phyloP scores from a whole-genome alignment of 768 basidiomycete genomes.

The Sarcodon sp. region DNA sequence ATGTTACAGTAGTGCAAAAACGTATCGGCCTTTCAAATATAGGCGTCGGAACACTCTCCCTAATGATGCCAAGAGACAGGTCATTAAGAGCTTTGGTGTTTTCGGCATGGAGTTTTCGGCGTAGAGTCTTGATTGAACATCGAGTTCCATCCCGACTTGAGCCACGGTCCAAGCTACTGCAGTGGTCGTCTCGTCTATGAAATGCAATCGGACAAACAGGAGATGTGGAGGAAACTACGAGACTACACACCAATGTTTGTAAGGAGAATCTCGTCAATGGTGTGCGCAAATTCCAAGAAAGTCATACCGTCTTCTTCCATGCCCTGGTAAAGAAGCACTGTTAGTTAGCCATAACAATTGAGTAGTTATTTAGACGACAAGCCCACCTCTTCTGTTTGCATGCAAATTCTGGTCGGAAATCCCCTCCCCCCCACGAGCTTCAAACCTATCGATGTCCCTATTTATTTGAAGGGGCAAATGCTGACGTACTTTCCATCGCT shows the following conservation, averaged over 20 bases:
- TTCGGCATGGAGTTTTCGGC: background rate
- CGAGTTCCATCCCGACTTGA: background rate
- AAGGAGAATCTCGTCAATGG: conserved; percentile 1
- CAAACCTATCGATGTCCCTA: background rate
- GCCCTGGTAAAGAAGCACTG: background rate
- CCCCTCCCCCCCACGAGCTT: background rate
- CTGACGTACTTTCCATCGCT: conserved; percentile 1
- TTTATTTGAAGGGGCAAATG: background rate
- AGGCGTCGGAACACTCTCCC: background rate
- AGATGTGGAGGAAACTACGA: background rate
- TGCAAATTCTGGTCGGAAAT: background rate
- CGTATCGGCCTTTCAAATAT: background rate
- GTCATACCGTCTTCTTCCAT: background rate
- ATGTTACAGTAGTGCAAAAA: conserved; percentile 1
- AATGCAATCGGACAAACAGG: background rate
- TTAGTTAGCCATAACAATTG: no score
- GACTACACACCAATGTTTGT: conserved; percentile 1
- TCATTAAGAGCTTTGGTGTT: background rate
- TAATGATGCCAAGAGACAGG: background rate
- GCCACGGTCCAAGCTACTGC: background rate
- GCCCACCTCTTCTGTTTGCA: background rate
- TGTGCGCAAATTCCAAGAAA: background rate
- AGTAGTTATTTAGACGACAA: no score
- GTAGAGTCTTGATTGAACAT: background rate
- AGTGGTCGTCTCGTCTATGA: background rate